Percentiles rank a stretch among this genome's conserved stretches.
phyloP scores from a whole-genome alignment of 768 basidiomycete species.

The Russula griseocarnosa region DNA sequence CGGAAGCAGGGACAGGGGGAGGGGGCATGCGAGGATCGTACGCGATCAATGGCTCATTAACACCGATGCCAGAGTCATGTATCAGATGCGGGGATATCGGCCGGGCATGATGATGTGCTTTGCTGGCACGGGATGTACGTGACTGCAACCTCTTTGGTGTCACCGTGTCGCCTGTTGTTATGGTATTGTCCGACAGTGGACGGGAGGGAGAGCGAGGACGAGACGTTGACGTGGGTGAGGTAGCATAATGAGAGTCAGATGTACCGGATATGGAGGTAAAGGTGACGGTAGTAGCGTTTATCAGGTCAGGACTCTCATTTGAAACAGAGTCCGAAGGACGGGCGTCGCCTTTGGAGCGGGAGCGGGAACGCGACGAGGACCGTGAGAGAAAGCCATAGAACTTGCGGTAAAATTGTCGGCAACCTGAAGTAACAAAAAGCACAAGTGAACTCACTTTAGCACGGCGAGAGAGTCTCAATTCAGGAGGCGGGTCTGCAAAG shows the following conservation, averaged over 20 bases:
- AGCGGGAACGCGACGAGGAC: constrained; percentile 57
- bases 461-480: constrained; percentile 17
- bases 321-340: constrained; percentile 29
- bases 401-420: constrained; percentile 34
- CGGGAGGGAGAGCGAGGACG: constrained; percentile 48
- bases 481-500: constrained; percentile 15
- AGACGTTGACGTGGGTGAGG: constrained; percentile 40
- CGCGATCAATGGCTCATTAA: constrained; percentile 11
- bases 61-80: constrained; percentile 24
- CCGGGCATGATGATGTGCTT: constrained; percentile 10
- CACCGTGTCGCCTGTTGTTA: constrained; percentile 57
- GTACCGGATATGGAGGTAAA: constrained; percentile 27
- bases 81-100: constrained; percentile 12
- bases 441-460: constrained; percentile 21
- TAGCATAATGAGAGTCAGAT: constrained; percentile 25
- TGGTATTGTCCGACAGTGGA: constrained; percentile 63
- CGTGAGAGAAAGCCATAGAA: constrained; percentile 53
- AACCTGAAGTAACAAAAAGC: not conserved
- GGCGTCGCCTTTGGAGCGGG: constrained; percentile 37
- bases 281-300: constrained; percentile 29
- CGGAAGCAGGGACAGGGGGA: constrained; percentile 18
- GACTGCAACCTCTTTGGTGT: constrained; percentile 38
- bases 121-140: constrained; percentile 21
- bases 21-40: constrained; percentile 28
- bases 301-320: constrained; percentile 27